A percentile compares a stretch with the other conserved stretches of the same genome.
phyloP scores from a whole-genome alignment of 208 protist genomes.

The Leishmania turanica region DNA sequence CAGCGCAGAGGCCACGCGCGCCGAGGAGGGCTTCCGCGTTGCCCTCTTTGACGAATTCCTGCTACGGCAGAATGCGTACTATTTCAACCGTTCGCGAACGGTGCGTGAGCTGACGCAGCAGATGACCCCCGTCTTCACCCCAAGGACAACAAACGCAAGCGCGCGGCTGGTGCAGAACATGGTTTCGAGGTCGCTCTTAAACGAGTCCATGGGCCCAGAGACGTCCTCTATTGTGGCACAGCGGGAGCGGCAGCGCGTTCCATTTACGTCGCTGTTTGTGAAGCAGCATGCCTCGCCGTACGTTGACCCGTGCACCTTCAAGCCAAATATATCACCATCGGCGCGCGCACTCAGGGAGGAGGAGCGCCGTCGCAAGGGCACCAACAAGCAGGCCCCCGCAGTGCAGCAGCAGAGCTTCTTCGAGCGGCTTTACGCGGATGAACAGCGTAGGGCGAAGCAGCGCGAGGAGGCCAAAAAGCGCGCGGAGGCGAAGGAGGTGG shows the following conservation, averaged over 20 bases:
- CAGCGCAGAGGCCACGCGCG: neutral
- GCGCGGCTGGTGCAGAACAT: slow-evolving; percentile 51
- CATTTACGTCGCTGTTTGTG: slow-evolving; percentile 40
- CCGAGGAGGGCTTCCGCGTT: slow-evolving; percentile 31
- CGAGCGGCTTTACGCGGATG: slow-evolving; percentile 39
- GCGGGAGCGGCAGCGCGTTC: slow-evolving; percentile 34
- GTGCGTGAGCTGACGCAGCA: slow-evolving; percentile 45
- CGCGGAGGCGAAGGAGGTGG: slow-evolving; percentile 43
- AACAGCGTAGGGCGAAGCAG: slow-evolving; percentile 23
- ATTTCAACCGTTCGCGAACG: slow-evolving; percentile 44
- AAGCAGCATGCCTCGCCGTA: slow-evolving; percentile 70
- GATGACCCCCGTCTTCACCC: slow-evolving; percentile 72
- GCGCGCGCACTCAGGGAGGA: slow-evolving; percentile 26
- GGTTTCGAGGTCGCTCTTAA: slow-evolving; percentile 48
- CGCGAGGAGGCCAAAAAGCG: slow-evolving; percentile 34
- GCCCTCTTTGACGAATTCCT: slow-evolving; percentile 84
- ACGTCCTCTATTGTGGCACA: slow-evolving; percentile 34
- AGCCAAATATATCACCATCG: slow-evolving; percentile 49
- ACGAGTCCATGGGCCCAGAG: slow-evolving; percentile 30
- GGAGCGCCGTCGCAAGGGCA: neutral
- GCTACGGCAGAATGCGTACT: slow-evolving; percentile 68
- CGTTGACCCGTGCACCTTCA: slow-evolving; percentile 74
- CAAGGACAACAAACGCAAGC: slow-evolving; percentile 53
- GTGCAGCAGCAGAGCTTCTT: slow-evolving; percentile 23
- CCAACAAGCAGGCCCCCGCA: neutral